Evolutionary conservation across 2,329 filamentous ascomycete genomes (phyloP), one percentile per base, ranked within the genome.

Genomic region (Colletotrichum eremochloae): DNA sequence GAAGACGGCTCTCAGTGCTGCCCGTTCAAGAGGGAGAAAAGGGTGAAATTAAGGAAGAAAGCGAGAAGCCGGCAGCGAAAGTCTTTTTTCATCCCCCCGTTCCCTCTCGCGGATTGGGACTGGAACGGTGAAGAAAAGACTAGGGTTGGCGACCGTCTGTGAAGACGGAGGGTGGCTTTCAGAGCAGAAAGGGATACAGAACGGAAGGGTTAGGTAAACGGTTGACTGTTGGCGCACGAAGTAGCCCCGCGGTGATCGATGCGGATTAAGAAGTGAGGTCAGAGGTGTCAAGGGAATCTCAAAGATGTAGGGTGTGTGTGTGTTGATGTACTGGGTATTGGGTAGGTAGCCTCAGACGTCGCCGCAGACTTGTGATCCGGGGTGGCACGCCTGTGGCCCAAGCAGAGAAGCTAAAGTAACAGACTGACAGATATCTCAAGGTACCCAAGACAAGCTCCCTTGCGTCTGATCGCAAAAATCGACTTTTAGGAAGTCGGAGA

Each of bases 211-310:
- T 31, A 64, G 29, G 62, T 44, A 42, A 65, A 66, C 52, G 52
- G 63, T 66, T 58, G 14, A 40, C n/a, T 18, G 50, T 44, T 33
- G 60, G 18, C 14, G 38, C n/a, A 40, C 14, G 12, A 55, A 52
- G n/a, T 42, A 72, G 70, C 70, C 70, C 70, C 70, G 70, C 70
- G 70, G 70, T 72, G 61, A 72, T 72, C 66, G 70, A 61, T 53
- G 66, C 40, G 42, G 55, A 65, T 61, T 60, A n/a, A 68, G 40
- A 72, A 61, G 70, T 72, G 70, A 72, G 70, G 70, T 72, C 70
- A 72, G 66, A 72, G 70, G 70, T 72, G 70, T 65, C 55, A 64
- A 61, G 70, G 60, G 66, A 65, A 61, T 65, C 48, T 72, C 46
- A 57, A 53, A 38, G 65, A 24, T 24, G 65, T 72, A 63, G 40